phyloP scores from a whole-genome alignment of 345 rosid genomes.

The Gossypium thurberi region DNA sequence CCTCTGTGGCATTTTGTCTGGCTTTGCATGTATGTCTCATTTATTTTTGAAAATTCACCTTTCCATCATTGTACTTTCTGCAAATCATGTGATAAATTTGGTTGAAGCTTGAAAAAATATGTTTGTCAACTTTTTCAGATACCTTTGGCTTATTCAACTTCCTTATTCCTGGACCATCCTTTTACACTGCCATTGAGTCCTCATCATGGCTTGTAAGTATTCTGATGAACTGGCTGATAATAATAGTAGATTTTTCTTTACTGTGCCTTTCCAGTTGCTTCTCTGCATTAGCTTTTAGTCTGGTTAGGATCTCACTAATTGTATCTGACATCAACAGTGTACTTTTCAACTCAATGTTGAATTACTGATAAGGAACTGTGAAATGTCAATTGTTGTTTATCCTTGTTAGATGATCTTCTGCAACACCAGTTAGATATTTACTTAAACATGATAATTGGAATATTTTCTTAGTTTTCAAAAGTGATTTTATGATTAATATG shows the following conservation, averaged over 20 bases:
- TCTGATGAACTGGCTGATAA: constrained; percentile 5
- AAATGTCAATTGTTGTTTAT: neutral
- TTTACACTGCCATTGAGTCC: constrained; percentile 68
- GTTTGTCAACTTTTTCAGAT: constrained; percentile 40
- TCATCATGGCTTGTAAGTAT: constrained; percentile 83
- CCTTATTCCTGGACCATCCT: constrained; percentile 79
- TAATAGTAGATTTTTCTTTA: neutral
- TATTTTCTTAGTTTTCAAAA: constrained; percentile 1
- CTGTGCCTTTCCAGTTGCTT: constrained; percentile 9
- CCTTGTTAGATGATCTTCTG: neutral
- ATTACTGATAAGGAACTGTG: neutral
- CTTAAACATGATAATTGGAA: neutral
- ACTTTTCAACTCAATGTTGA: constrained; percentile 10
- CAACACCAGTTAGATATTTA: neutral
- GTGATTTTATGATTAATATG: neutral
- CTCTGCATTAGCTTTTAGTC: neutral
- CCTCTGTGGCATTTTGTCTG: constrained; percentile 90
- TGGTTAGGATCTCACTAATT: neutral
- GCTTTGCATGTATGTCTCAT: constrained; percentile 72
- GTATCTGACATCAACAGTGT: neutral
- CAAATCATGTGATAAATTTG: constrained; percentile 1
- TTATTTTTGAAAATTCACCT: constrained; percentile 7
- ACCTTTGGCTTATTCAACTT: constrained; percentile 75
- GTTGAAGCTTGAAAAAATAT: neutral
- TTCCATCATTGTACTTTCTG: constrained; percentile 3